Evolutionary conservation across 108 stramenopile species (phyloP).

Genomic region (Nannochloropsis granulata): DNA sequence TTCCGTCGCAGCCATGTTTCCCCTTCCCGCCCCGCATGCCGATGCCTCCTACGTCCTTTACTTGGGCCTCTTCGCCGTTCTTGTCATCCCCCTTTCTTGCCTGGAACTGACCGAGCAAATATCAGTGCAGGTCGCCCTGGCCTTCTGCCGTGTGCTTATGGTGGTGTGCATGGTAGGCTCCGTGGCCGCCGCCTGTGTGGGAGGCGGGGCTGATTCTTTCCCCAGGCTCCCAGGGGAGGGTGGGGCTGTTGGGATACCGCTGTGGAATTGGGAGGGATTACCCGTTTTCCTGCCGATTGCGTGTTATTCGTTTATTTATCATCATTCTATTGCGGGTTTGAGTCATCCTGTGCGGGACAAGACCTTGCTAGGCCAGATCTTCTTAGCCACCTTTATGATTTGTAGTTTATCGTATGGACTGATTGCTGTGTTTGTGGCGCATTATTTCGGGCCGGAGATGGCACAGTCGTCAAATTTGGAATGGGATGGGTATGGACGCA

Average conservation of each 20-base stretch:
- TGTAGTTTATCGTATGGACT: not conserved
- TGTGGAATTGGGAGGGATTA: conserved; percentile 16
- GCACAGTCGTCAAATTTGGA: not conserved
- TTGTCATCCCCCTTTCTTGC: conserved; percentile 38
- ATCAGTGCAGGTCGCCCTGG: conserved; percentile 32
- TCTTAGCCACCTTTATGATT: not conserved
- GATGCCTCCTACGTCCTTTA: conserved; percentile 10
- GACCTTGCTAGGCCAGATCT: conserved; percentile 9
- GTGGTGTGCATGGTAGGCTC: conserved; percentile 5
- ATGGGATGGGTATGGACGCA: not conserved
- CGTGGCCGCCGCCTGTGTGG: not conserved
- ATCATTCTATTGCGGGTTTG: conserved; percentile 40
- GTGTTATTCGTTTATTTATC: conserved; percentile 37
- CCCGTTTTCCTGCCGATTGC: conserved; percentile 36
- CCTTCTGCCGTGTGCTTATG: conserved; percentile 28
- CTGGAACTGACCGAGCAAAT: conserved; percentile 45
- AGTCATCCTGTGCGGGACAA: conserved; percentile 33
- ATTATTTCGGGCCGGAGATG: not conserved
- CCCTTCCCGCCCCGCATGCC: not conserved
- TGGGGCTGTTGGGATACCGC: not conserved
- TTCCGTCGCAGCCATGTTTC: conserved; percentile 12
- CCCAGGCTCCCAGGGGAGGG: not conserved
- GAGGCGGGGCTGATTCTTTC: not conserved
- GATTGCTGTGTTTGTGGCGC: not conserved
- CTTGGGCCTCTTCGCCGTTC: conserved; percentile 25